phyloP scores from a whole-genome alignment of 2,329 filamentous ascomycete species.

The Penicillium glabrum region DNA sequence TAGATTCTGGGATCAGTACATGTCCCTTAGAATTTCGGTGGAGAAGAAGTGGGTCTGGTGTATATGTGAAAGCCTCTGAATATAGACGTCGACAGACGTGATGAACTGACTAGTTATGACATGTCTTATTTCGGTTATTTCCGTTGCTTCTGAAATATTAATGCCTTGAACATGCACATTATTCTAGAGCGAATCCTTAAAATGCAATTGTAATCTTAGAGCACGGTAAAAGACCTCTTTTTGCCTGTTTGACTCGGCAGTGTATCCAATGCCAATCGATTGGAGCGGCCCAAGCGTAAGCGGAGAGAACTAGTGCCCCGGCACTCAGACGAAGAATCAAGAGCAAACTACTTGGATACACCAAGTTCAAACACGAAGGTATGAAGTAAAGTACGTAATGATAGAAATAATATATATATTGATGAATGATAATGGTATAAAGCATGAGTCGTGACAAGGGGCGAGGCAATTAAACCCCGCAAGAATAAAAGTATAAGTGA shows the following conservation, averaged over 20 bases:
- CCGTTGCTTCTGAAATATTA: not conserved
- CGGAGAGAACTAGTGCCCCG: no score
- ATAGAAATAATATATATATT: not conserved
- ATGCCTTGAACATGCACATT: not conserved
- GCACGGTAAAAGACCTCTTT: no score
- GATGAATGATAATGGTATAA: not conserved
- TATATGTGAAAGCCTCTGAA: not conserved
- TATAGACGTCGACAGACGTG: not conserved
- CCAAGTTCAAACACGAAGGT: not conserved
- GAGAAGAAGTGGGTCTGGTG: not conserved
- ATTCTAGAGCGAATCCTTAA: no score
- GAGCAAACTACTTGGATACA: not conserved
- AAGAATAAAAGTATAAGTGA: not conserved
- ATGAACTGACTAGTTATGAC: not conserved
- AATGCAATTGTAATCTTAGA: no score
- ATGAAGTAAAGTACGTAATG: not conserved
- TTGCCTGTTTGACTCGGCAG: no score
- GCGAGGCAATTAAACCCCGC: not conserved
- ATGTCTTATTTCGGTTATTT: no score
- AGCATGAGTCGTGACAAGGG: conserved; percentile 3
- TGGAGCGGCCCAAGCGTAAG: no score
- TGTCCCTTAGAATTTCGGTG: not conserved
- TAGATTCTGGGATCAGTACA: not conserved
- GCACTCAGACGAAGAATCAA: not conserved
- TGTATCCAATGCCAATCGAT: no score